Evolutionary conservation across 1,284 basidiomycete genomes (phyloP), one percentile per base, ranked within the genome.

Genomic region (Melampsora americana): DNA sequence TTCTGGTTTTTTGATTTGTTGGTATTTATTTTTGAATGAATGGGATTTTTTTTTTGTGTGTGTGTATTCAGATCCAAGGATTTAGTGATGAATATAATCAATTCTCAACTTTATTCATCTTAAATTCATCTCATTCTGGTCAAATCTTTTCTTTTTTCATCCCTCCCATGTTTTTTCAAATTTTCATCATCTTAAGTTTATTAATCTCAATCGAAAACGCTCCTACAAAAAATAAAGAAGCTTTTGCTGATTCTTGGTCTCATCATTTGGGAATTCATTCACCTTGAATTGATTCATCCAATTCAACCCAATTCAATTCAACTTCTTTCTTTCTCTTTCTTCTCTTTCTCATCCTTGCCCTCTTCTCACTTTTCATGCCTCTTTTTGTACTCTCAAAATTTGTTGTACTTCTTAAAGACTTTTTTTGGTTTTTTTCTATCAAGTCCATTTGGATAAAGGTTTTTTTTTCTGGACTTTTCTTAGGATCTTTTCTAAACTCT

Each of bases 171-270:
- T 61, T 73, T 35, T 46, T 50, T 32, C 70, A 73, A 73, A 62
- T 73, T 11, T n/a, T 66, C 11, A 44, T 73, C n/a, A 61, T 35
- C 18, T 44, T 73, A n/a, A 44, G 46, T 23, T 28, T 73, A 28
- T 53, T 73, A 35, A 39, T 73, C 28, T 48, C 62, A 28, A 73
- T 73, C 28, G 62, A 61, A 20, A 73, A 73, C 48, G 48, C 61
- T 53, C 70, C 70, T 32, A 66, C 35, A 44, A 66, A 66, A 66
- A 32, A 44, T 5, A 44, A 64, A 50, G 46, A 26, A 14, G 70
- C 61, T 50, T 73, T 73, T 66, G 28, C 44, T 66, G 50, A 48
- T 59, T 73, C 70, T 73, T 73, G 70, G 70, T 30, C 46, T 35
- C 39, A 39, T 53, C 70, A 73, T 59, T 32, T 73, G 32, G 61